Evolutionary conservation across 2,329 filamentous ascomycete genomes (phyloP), one percentile per base, ranked within the genome.

Genomic region (Stachybotrys chlorohalonatus): DNA sequence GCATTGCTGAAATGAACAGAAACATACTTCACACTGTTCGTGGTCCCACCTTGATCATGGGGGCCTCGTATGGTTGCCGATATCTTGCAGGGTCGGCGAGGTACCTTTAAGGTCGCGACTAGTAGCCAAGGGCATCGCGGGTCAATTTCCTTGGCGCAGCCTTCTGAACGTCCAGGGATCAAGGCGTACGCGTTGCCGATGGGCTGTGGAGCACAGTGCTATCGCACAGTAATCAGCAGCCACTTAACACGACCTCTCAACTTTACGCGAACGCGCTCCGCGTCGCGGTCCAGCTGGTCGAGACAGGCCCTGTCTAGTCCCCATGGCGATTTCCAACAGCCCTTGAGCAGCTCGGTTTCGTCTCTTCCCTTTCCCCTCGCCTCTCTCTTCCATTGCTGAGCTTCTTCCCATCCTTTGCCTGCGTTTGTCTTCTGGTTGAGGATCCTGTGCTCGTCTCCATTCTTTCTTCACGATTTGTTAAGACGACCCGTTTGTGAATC

Each of bases 221-320:
- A 47, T 47, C 46, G 46, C 36, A 42, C 36, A 42, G 36, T 47
- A 47, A 24, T 47, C 46, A 8, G 17, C 9, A 9, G 6, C 46
- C 11, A 2, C 17, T 24, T 47, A 8, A 24, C 46, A 47, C 46
- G 46, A 16, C 15, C 15, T 16, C 46, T 47, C 46, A 47, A 24
- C 46, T 47, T 47, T 47, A 39, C 45, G 13, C 30, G 45, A 46
- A 57, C 57, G 55, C 55, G 55, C 42, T 55, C 24, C 56, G 55
- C 57, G 57, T 55, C 57, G 57, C 57, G 57, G 31, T 55, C 32
- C 49, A 47, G 46, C 46, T 47, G 46, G 16, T 11, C 46, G 46
- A 47, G 46, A 47, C 46, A 47, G 46, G n/a, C 46, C 46, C 46
- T 24, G 36, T 42, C 36, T 42, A 42, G 36, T 42, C 13, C 36